A percentile compares a stretch with the other conserved stretches of the same genome.
These are phyloP conservation scores for Ascochyta pisi DNA, from an alignment of 2,329 filamentous ascomycete genomes.

Conservation along the genomic window DNA sequence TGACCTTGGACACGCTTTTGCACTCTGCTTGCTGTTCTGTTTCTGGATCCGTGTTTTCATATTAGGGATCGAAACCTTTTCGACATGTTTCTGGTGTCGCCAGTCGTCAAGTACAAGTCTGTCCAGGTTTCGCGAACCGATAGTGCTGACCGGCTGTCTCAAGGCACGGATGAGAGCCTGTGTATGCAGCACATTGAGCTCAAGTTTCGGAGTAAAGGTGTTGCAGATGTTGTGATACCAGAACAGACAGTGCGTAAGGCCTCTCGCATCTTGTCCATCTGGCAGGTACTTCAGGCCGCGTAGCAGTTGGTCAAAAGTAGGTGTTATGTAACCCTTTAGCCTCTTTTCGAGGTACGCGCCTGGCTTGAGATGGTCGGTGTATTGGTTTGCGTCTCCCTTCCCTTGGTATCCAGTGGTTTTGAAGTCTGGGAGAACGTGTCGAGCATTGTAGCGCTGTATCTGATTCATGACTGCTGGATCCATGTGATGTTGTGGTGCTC, in stretches of 20 bases:
- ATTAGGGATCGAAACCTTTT: background rate
- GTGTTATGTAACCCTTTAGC: conserved; percentile 15
- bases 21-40: background rate
- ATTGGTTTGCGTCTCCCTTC: conserved; percentile 20
- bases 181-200: conserved; percentile 37
- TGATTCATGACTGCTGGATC: conserved; percentile 17
- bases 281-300: conserved; percentile 28
- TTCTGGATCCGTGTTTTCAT: background rate
- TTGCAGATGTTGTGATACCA: conserved; percentile 29
- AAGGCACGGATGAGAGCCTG: conserved; percentile 32
- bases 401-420: conserved; percentile 16
- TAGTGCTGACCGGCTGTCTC: conserved; percentile 17
- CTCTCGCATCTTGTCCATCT: conserved; percentile 28
- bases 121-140: conserved; percentile 31
- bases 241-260: conserved; percentile 26
- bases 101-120: conserved; percentile 26
- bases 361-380: conserved; percentile 19
- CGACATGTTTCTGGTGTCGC: conserved; percentile 1
- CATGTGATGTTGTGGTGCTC: conserved; percentile 3
- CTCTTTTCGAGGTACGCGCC: conserved; percentile 13
- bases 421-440: conserved; percentile 16
- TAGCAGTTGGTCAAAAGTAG: conserved; percentile 32
- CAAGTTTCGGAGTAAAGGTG: conserved; percentile 29
- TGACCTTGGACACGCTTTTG: background rate
- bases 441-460: conserved; percentile 23